phyloP scores from a whole-genome alignment of 768 basidiomycete species.

The Arthromyces matolae region DNA sequence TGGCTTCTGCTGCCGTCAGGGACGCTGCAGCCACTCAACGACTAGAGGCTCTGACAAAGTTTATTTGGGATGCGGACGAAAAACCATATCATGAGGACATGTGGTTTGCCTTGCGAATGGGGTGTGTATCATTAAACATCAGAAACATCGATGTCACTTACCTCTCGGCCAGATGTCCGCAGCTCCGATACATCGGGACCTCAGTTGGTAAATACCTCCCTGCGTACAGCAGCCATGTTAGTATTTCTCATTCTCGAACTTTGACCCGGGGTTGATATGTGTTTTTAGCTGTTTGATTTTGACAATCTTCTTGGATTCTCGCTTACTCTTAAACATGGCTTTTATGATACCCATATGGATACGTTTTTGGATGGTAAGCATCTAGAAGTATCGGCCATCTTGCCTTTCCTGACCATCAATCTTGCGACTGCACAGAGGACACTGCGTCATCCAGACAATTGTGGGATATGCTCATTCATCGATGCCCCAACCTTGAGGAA shows the following conservation, averaged over 20 bases:
- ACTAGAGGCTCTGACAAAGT: conserved; percentile 62
- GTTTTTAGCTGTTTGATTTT: conserved; percentile 63
- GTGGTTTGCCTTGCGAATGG: conserved; percentile 71
- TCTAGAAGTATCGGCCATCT: too few species aligned
- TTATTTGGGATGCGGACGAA: conserved; percentile 73
- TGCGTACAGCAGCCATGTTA: conserved; percentile 55
- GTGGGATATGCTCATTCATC: conserved; percentile 68
- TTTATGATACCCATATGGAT: conserved; percentile 60
- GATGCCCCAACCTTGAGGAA: conserved; percentile 64
- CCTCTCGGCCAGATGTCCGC: conserved; percentile 51
- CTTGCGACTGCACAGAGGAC: too few species aligned
- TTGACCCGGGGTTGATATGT: conserved; percentile 5
- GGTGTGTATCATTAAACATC: conserved; percentile 35
- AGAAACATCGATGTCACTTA: conserved; percentile 4
- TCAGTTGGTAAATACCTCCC: conserved; percentile 62
- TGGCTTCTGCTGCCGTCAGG: conserved; percentile 50
- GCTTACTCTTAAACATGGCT: conserved; percentile 54
- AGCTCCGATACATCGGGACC: conserved; percentile 56
- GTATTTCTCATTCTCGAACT: conserved; percentile 22
- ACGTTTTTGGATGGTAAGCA: conserved; percentile 55
- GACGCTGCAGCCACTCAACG: conserved; percentile 42
- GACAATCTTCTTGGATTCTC: conserved; percentile 58
- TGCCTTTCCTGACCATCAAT: too few species aligned
- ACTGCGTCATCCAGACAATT: conserved; percentile 47
- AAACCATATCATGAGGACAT: conserved; percentile 65